Base-by-base conservation (phyloP, 1,284 basidiomycete genomes). In the Fomitiporia mediterranea region DNA sequence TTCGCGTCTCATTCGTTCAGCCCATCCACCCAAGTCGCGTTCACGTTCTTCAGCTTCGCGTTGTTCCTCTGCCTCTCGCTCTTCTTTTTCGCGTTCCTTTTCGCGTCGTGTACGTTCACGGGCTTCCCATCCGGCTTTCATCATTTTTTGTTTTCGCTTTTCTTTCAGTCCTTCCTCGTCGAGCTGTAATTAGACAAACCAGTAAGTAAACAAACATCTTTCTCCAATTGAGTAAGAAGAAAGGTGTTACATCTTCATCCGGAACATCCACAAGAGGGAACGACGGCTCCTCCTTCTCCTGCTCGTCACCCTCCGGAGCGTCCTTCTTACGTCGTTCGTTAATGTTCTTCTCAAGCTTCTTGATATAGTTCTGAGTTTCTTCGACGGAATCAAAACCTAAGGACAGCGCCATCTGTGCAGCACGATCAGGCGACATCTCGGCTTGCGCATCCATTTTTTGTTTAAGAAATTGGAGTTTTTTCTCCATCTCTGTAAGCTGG, bases 61-160 rank as follows among this genome's bases (percentile, higher is more conserved):
- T 53, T 78, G 76, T 62, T 87, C 85, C 59, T 87, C 84, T 7
- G 84, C 82, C 50, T 86, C 87, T 60, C 84, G 81, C 57, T 90
- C 84, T 64, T 88, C 86, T 52, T 77, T 80, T 69, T 93, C 93
- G 25, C 83, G 82, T 65, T 92, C 89, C 64, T 98, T 98, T 69
- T 99, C 96, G 34, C 86, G 86, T 61, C 91, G 84, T 0, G 84
- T 82, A 5, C 94, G 84, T 49, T 86, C 81, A 9, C 97, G 86
- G 0, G 96, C 94, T 57, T 99, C 97, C 71, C 90, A 95, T 0
- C 93, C 94, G 0, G 95, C 94, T 72, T 98, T 99, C 75, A 97
- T 77, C 35, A 99, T 76, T 60, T 86, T 88, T 70, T 99, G 97
- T 63, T 88, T 90, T 65, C 88, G 86, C 74, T 99, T 99, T 71